Evolutionary conservation across 768 basidiomycete genomes (phyloP).

Genomic region (Lanmaoa rubissima): DNA sequence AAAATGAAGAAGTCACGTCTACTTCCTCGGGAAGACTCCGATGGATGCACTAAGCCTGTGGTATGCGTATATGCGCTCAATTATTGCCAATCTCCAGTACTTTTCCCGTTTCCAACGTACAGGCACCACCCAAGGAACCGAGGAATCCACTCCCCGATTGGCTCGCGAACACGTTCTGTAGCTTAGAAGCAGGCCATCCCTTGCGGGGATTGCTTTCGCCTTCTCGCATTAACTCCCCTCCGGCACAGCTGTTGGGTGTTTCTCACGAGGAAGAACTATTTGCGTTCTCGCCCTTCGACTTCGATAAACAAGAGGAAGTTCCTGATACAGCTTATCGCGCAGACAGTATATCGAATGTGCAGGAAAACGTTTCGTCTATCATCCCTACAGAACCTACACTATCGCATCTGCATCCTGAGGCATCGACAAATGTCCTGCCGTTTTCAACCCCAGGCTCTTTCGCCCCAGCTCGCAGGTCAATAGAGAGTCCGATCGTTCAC

Average conservation of each 20-base stretch:
- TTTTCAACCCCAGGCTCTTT: conserved; percentile 29
- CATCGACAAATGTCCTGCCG: conserved; percentile 4
- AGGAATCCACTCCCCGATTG: conserved; percentile 48
- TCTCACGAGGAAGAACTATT: conserved; percentile 22
- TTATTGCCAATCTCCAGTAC: conserved; percentile 11
- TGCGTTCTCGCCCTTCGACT: conserved; percentile 29
- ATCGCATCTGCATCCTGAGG: neutral
- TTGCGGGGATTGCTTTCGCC: conserved; percentile 32
- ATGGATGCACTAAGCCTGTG: conserved; percentile 10
- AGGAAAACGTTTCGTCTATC: neutral
- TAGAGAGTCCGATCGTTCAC: neutral
- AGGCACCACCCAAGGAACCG: conserved; percentile 20
- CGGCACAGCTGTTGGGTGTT: conserved; percentile 1
- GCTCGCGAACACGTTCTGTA: conserved; percentile 52
- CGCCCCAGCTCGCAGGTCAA: conserved; percentile 7
- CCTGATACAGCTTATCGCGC: neutral
- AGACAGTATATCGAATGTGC: neutral
- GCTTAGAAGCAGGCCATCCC: conserved; percentile 38
- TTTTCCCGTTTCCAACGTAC: conserved; percentile 11
- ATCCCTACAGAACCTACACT: neutral
- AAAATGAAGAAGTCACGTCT: conserved; percentile 34
- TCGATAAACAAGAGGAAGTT: conserved; percentile 9
- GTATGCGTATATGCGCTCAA: conserved; percentile 33
- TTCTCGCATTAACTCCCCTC: conserved; percentile 9
- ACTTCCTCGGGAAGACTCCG: conserved; percentile 4